Evolutionary conservation across 345 rosid genomes (phyloP).

Genomic region (Sisymbrium altissimum): DNA sequence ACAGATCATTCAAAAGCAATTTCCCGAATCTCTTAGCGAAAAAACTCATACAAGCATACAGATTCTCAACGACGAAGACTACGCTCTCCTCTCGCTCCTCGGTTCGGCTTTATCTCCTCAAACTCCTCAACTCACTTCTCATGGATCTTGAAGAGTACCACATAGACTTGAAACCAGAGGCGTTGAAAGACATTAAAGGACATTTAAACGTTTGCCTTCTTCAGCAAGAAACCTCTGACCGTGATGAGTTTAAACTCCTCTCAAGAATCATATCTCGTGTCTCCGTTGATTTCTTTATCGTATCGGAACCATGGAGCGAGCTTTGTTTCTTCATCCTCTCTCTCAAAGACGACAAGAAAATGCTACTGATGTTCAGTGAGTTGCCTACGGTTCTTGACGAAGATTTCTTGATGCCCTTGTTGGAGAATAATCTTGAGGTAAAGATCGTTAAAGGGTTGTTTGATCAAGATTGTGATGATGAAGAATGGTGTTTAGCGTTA

Average conservation of each 20-base stretch:
- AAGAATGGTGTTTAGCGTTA: slow-evolving; percentile 27
- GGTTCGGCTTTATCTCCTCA: background rate
- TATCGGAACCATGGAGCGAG: slow-evolving; percentile 2
- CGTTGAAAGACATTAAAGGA: background rate
- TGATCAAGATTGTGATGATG: background rate
- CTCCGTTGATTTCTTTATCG: slow-evolving; percentile 10
- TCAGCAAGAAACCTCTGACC: background rate
- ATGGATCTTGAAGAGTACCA: background rate
- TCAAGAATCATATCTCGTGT: slow-evolving; percentile 15
- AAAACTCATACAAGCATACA: slow-evolving; percentile 15
- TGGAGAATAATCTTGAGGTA: background rate
- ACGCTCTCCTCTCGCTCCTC: background rate
- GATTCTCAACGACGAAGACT: background rate
- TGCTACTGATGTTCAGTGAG: slow-evolving; percentile 11
- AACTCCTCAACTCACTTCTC: slow-evolving; percentile 10
- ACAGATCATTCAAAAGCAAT: background rate
- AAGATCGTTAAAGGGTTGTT: background rate
- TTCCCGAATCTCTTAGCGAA: slow-evolving; percentile 10
- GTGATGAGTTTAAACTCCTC: slow-evolving; percentile 1
- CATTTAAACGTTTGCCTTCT: background rate
- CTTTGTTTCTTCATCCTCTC: slow-evolving; percentile 1
- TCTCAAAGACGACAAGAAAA: background rate
- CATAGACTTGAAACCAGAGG: background rate
- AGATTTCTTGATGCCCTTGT: background rate
- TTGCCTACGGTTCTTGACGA: slow-evolving; percentile 16